Base-by-base conservation (phyloP, 2,329 filamentous ascomycete genomes). In the Penicillium frequentans region DNA sequence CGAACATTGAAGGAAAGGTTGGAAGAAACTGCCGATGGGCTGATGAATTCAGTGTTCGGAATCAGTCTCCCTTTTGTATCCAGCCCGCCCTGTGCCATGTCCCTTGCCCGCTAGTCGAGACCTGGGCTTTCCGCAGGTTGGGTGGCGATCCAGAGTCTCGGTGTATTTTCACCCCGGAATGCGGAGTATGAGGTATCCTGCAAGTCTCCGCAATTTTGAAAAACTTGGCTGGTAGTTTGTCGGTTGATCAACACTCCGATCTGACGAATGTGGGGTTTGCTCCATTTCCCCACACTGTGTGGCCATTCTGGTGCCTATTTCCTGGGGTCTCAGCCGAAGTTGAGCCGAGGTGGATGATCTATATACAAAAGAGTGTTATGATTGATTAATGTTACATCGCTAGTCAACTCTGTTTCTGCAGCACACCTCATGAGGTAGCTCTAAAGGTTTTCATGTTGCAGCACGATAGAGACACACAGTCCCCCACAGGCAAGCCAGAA, bases 171-270 rank as follows among this genome's bases (percentile, higher is more conserved):
- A 24, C 14, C 47, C 47, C 29, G 47, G 9, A n/a, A 27, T 49
- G 47, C 33, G 31, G 47, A 49, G 47, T 23, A 49, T 6, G 21
- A 23, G n/a, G 8, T 49, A 16, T 21, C 9, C 31, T 39, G 23
- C 16, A 2, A n/a, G 21, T 50, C 24, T 13, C 19, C 14, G 31
- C 48, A 42, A 21, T 14, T 27, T 42, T 29, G 23, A 3, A 14
- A 29, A 23, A 4, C 24, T 43, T 51, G 33, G 10, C 10, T 31
- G 16, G 16, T 35, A 26, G 8, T 19, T 9, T 26, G 21, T 51
- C 49, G 49, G 49, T 51, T 43, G 49, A 51, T 51, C 49, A 43
- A 51, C 37, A 43, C 33, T 21, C 49, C 49, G 49, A 43, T 19
- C 49, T 27, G 49, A 26, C 8, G 33, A 42, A 39, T 51, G 49